phyloP scores from a whole-genome alignment of 2,329 filamentous ascomycete species.

The Sclerotinia minor region DNA sequence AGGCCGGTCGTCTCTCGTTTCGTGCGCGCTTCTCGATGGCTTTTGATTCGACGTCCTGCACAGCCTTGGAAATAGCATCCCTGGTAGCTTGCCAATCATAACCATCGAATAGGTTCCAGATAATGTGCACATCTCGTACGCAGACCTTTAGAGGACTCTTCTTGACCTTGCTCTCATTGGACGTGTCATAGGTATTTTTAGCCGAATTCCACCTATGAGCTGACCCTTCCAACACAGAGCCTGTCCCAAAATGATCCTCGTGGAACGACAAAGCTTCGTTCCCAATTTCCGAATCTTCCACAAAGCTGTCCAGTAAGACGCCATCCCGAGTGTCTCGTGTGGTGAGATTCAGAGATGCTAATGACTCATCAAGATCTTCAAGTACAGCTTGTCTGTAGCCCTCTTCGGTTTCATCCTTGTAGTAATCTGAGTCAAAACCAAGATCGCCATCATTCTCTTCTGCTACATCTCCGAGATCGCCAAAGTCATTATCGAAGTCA shows the following conservation, averaged over 20 bases:
- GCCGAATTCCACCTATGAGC: conserved; percentile 80
- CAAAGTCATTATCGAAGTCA: conserved; percentile 65
- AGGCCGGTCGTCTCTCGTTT: conserved; percentile 54
- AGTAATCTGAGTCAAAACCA: conserved; percentile 50
- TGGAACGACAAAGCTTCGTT: conserved; percentile 68
- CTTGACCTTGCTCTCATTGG: conserved; percentile 60
- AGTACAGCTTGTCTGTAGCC: conserved; percentile 39
- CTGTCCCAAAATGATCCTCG: conserved; percentile 73
- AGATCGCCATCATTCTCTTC: conserved; percentile 46
- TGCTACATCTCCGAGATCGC: conserved; percentile 48
- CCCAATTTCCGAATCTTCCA: conserved; percentile 49
- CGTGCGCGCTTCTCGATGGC: conserved; percentile 72
- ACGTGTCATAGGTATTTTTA: conserved; percentile 70
- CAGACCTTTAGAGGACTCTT: conserved; percentile 73
- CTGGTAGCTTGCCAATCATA: conserved; percentile 94
- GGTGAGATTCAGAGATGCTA: conserved; percentile 37
- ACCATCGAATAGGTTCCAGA: conserved; percentile 97
- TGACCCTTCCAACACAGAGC: conserved; percentile 60
- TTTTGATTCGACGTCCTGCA: conserved; percentile 81
- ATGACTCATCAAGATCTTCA: conserved; percentile 44
- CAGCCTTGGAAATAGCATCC: conserved; percentile 81
- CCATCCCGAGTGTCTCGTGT: conserved; percentile 48
- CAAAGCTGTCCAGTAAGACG: conserved; percentile 48
- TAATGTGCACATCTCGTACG: conserved; percentile 84
- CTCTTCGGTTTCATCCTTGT: conserved; percentile 44